Evolutionary conservation across 2,329 filamentous ascomycete species (phyloP), one percentile per base, ranked within the genome.

Genomic region (Lecanicillium sp.): DNA sequence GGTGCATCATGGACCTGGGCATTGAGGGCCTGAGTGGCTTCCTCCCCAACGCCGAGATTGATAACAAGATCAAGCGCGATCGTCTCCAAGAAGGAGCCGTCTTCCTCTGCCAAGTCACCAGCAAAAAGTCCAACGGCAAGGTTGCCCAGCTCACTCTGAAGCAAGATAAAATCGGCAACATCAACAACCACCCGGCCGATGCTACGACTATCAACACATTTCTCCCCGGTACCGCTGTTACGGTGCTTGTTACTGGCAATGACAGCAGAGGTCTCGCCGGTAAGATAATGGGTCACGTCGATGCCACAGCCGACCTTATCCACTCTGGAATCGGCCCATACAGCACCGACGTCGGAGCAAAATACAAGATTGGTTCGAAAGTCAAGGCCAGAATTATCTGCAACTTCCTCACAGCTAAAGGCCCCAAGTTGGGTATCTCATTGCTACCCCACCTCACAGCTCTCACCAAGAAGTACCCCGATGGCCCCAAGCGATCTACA

Each of bases 151-250:
- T 98, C 20, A 90, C 88, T 2, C 81, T 88, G 17, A 79, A 89
- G 57, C 72, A 79, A 35, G 77, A 78, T 54, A 86, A 84, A 57
- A 71, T 88, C 15, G 85, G 81, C 27, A 87, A 82, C 56, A 64
- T 80, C 51, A 73, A 81, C 39, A 80, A 81, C 60, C 78, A 76
- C 49, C 75, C 95, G 3, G 77, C 75, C 24, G 83, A 87, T 33
- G 90, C 90, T 1, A 89, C 89, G 8, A 94, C 87, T 0, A 86
- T 98, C 60, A 89, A 90, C 63, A 80, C 87, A 6, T 95, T 95
- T 67, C 76, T 96, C 6, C 93, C 94, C 2, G 94, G 93, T 55
- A 93, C 89, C n/a, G 83, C 85, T 5, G 88, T 90, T 29, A 90
- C 95, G 56, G 74, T 96, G 10, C 73, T 97, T 41, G 70, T 98